These are phyloP conservation scores for Zopfochytrium polystomum DNA, from an alignment of 371 early-diverging fungal species.

Conservation along the genomic window DNA sequence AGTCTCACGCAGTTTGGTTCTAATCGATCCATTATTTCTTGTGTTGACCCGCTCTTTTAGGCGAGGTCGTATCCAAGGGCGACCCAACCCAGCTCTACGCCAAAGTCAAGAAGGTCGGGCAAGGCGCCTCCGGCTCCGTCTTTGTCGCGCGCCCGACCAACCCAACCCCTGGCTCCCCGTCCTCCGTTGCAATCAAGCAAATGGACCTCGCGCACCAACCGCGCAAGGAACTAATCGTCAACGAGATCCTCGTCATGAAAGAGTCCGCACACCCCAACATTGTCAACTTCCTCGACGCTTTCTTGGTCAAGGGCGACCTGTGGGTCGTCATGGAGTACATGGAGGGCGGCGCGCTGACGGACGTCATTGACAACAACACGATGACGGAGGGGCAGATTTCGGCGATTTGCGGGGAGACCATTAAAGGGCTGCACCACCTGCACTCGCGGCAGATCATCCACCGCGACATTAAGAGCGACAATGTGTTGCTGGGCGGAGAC, in stretches of 20 bases:
- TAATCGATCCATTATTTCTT: background rate
- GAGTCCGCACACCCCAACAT: too few species aligned
- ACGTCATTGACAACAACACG: constrained; percentile 89
- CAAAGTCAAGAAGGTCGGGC: constrained; percentile 91
- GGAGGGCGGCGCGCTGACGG: too few species aligned
- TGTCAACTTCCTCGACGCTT: too few species aligned
- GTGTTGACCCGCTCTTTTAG: background rate
- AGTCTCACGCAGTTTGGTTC: constrained; percentile 17
- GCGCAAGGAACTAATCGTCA: too few species aligned
- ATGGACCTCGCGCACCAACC: constrained; percentile 93
- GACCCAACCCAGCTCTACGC: too few species aligned
- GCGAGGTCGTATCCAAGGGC: constrained; percentile 72
- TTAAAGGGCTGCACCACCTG: constrained; percentile 43
- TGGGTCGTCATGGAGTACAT: constrained; percentile 99
- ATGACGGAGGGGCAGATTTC: constrained; percentile 91
- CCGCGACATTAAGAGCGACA: constrained; percentile 97
- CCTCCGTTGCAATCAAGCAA: constrained; percentile 90
- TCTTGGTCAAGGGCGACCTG: constrained; percentile 77
- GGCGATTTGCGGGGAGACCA: constrained; percentile 66
- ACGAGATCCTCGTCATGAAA: too few species aligned
- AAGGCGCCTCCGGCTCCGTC: constrained; percentile 96
- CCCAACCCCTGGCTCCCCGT: constrained; percentile 6
- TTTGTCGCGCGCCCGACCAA: constrained; percentile 65
- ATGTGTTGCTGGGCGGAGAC: constrained; percentile 77
- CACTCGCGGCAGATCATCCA: too few species aligned